These are phyloP conservation scores for Mucor sp. DNA, from an alignment of 371 early-diverging fungal genomes.

Conservation along the genomic window DNA sequence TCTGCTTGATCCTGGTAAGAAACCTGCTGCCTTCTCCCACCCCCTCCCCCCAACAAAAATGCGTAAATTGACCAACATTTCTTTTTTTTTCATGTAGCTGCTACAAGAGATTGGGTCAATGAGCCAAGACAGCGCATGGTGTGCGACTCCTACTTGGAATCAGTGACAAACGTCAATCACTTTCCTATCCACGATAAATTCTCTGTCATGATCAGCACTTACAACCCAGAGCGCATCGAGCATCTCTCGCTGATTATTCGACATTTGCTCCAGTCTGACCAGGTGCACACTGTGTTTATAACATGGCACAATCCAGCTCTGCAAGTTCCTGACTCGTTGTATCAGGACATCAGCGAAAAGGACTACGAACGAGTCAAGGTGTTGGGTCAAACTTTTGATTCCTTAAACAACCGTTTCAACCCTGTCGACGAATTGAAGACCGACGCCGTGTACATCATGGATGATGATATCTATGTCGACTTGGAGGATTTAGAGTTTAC, in stretches of 20 bases:
- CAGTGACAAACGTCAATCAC: neutral
- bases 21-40: neutral
- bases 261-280: conserved; percentile 31
- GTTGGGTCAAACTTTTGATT: conserved; percentile 39
- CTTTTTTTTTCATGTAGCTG: neutral
- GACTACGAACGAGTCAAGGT: conserved; percentile 29
- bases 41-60: neutral
- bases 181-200: conserved; percentile 36
- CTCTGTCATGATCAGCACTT: conserved; percentile 51
- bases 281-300: conserved; percentile 41
- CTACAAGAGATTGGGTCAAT: conserved; percentile 16
- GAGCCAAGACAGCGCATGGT: conserved; percentile 14
- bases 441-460: conserved; percentile 44
- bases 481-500: conserved; percentile 39
- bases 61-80: neutral
- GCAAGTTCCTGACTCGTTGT: conserved; percentile 26
- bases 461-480: conserved; percentile 44
- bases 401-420: conserved; percentile 50
- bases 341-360: conserved; percentile 3
- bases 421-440: conserved; percentile 34
- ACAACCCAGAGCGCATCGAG: conserved; percentile 50
- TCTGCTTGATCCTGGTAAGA: conserved; percentile 9
- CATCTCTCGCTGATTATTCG: conserved; percentile 35
- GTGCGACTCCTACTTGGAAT: conserved; percentile 14
- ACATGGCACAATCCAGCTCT: conserved; percentile 55